Base-by-base conservation (phyloP, 148 eudicot genomes). In the Euryodendron excelsum region DNA sequence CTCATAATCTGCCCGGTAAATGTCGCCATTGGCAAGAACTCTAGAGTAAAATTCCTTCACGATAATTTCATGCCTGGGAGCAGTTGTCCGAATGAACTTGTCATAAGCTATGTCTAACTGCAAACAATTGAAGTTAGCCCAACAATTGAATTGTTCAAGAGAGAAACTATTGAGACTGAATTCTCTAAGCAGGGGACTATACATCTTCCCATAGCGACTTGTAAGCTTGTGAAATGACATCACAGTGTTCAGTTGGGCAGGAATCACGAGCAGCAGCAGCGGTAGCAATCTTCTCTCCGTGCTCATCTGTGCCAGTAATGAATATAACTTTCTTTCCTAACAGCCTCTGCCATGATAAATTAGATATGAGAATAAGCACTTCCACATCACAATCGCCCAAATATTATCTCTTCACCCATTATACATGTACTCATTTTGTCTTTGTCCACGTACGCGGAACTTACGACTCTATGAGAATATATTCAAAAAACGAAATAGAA, bases 251-350 rank as follows among this genome's bases (percentile, higher is more conserved):
- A 12, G 70, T 80, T 33, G 98, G 99, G 74, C 90, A 92, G 61
- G 89, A 86, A 77, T 91, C 98, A 77, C 48, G 33, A 67, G 93
- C 87, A 84, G 87, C 85, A 25, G 99, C 98, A 65, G 99, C 95
- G 50, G 89, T 88, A 58, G 99, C 99, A 85, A 96, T 96, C 86
- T 96, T 96, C 78, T 96, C 99, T 27, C 99, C 99, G 66, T 96
- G 99, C 81, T 96, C 99, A 88, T 96, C 99, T 21, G 99, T 96
- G 56, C 99, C 99, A n/a, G 99, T 96, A 27, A 96, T 90, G 70
- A 96, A 92, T 84, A 88, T 85, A 58, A 96, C 98, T 70, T 92
- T 90, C 84, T 92, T 93, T 59, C 92, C 89, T 66, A 82, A 53
- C 72, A 96, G 90, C 84, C 99, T 90, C 99, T 96, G 90, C 73